These are phyloP conservation scores for Hysterium pulicare DNA, from an alignment of 2,329 filamentous ascomycete genomes.

Conservation along the genomic window DNA sequence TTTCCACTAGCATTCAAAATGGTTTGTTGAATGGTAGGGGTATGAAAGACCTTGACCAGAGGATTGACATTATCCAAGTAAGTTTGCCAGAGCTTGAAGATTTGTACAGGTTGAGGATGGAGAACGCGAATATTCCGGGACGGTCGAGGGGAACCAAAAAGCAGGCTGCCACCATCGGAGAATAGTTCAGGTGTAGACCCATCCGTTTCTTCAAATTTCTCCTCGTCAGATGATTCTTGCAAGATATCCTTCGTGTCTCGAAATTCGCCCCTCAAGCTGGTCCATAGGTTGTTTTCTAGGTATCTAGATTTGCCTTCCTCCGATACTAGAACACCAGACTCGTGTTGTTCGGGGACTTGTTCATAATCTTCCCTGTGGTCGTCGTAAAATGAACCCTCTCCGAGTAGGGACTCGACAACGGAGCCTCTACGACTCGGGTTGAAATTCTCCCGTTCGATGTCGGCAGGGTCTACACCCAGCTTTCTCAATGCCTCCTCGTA, in stretches of 20 bases:
- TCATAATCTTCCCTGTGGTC: conserved; percentile 5
- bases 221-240: conserved; percentile 26
- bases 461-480: conserved; percentile 25
- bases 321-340: conserved; percentile 20
- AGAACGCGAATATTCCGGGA: conserved; percentile 29
- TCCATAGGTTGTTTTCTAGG: conserved; percentile 33
- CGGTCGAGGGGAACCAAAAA: conserved; percentile 18
- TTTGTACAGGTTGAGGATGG: conserved; percentile 63
- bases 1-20: conserved; percentile 62
- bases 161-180: conserved; percentile 13
- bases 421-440: not conserved
- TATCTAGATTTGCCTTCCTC: conserved; percentile 28
- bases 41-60: conserved; percentile 68
- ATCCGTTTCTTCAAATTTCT: conserved; percentile 9
- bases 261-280: conserved; percentile 27
- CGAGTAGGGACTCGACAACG: not conserved
- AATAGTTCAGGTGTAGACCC: conserved; percentile 6
- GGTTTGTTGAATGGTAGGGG: conserved; percentile 64
- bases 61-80: conserved; percentile 74
- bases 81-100: conserved; percentile 70
- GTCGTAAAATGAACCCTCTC: not conserved
- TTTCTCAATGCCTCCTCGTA: conserved; percentile 30
- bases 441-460: conserved; percentile 14
- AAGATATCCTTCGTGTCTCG: conserved; percentile 25
- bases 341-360: conserved; percentile 4